phyloP scores from a whole-genome alignment of 1,284 basidiomycete species.

The Microbotryomycetes sp. region DNA sequence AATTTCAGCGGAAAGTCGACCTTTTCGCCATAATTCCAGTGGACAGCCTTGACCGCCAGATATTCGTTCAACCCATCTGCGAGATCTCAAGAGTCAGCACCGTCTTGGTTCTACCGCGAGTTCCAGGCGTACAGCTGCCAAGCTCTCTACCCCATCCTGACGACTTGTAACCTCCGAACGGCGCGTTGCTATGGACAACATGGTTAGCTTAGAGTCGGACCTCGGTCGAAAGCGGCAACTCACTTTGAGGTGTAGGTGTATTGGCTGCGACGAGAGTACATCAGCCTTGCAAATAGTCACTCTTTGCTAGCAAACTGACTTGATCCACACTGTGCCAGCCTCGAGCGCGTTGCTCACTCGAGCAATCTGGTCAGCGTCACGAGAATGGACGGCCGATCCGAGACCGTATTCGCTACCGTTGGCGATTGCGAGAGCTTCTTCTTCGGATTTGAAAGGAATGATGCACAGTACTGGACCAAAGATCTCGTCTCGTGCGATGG shows the following conservation, averaged over 20 bases:
- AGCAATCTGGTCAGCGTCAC: constrained; percentile 74
- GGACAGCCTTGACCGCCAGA: constrained; percentile 74
- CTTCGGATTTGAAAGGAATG: constrained; percentile 68
- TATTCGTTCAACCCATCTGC: constrained; percentile 77
- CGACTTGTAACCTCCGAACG: constrained; percentile 87
- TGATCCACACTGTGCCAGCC: constrained; percentile 52
- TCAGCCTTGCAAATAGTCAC: neutral
- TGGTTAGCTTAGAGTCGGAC: constrained; percentile 32
- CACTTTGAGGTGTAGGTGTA: constrained; percentile 62
- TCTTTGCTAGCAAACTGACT: neutral
- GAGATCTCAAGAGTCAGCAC: neutral
- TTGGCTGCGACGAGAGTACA: constrained; percentile 50
- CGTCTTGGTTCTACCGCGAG: neutral
- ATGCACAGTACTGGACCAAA: constrained; percentile 77
- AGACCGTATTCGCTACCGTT: constrained; percentile 81
- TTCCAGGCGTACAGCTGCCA: constrained; percentile 48
- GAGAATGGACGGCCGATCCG: constrained; percentile 75
- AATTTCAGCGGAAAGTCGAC: constrained; percentile 56
- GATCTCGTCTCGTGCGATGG: constrained; percentile 48
- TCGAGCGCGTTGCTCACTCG: constrained; percentile 71
- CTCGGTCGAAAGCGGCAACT: neutral
- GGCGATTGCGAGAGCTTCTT: constrained; percentile 66
- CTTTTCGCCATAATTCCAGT: constrained; percentile 77
- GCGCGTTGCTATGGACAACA: constrained; percentile 54
- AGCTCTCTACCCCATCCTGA: constrained; percentile 72